Percentiles rank a stretch among this genome's conserved stretches.
Evolutionary conservation across 805 yeast genomes (phyloP).

Genomic region (Henningerozyma blattae): DNA sequence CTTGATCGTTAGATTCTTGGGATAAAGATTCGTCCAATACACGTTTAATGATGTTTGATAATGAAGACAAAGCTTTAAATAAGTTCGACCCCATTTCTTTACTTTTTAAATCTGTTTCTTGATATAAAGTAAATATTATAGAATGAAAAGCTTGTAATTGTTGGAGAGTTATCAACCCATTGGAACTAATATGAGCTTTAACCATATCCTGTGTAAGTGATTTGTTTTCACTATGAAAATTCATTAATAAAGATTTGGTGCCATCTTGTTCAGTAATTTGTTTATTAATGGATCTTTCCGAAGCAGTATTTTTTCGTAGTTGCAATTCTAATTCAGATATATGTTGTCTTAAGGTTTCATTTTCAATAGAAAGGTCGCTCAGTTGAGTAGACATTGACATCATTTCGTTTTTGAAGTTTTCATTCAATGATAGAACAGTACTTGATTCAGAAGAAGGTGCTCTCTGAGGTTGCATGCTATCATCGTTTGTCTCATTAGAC

Average conservation of each 20-base stretch:
- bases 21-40: constrained; percentile 10
- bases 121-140: constrained; percentile 5
- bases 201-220: constrained; percentile 4
- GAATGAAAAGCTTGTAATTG: constrained; percentile 5
- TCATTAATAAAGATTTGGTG: not conserved
- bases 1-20: constrained; percentile 26
- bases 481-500: not conserved
- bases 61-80: constrained; percentile 15
- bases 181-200: constrained; percentile 5
- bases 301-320: constrained; percentile 4
- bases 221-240: not conserved
- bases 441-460: not conserved
- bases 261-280: not conserved
- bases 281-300: not conserved
- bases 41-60: constrained; percentile 14
- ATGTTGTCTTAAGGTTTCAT: constrained; percentile 26
- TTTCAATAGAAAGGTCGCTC: constrained; percentile 19
- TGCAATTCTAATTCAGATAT: constrained; percentile 39
- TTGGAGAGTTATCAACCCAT: constrained; percentile 11
- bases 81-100: constrained; percentile 8
- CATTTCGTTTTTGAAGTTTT: constrained; percentile 13
- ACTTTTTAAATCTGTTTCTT: constrained; percentile 1
- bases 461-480: too few relatives aligned
- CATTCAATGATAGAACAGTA: constrained; percentile 4
- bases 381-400: constrained; percentile 26